Evolutionary conservation across 495 filamentous ascomycete genomes (phyloP).

Genomic region (Penicillium daleae): DNA sequence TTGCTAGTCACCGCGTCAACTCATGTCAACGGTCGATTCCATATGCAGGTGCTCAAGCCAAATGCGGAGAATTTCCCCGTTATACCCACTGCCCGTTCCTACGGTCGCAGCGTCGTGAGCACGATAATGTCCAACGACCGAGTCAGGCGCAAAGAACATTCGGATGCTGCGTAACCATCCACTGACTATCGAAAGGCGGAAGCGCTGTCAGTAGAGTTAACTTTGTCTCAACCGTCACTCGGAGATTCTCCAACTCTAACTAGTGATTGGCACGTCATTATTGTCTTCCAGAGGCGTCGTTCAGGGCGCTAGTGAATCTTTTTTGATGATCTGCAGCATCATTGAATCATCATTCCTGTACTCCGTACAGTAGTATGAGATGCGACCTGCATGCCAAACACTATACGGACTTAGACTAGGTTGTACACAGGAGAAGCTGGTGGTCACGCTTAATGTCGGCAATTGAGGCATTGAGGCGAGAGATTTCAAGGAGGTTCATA

Average conservation of each 20-base stretch:
- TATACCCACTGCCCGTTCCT: neutral
- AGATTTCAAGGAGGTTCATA: too few relatives aligned
- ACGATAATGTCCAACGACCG: neutral
- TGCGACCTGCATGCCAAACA: neutral
- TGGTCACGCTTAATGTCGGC: too few relatives aligned
- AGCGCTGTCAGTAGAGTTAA: neutral
- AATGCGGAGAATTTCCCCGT: neutral
- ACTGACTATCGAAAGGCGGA: too few relatives aligned
- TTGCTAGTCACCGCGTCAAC: neutral
- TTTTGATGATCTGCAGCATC: neutral
- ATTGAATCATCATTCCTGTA: neutral
- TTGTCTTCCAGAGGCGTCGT: neutral
- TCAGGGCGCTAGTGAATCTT: neutral
- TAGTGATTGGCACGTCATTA: neutral
- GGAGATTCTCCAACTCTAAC: neutral
- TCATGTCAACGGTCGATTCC: neutral
- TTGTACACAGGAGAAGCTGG: too few relatives aligned
- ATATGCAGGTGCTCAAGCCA: neutral
- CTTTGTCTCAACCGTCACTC: neutral
- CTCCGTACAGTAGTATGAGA: neutral
- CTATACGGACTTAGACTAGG: too few relatives aligned
- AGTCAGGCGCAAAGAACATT: neutral
- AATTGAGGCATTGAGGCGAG: too few relatives aligned
- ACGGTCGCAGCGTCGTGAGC: neutral
- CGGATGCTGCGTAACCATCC: neutral